Evolutionary conservation across 305 asterid genomes (phyloP), one percentile per base, ranked within the genome.

Genomic region (Fraxinus xanthoxyloides): DNA sequence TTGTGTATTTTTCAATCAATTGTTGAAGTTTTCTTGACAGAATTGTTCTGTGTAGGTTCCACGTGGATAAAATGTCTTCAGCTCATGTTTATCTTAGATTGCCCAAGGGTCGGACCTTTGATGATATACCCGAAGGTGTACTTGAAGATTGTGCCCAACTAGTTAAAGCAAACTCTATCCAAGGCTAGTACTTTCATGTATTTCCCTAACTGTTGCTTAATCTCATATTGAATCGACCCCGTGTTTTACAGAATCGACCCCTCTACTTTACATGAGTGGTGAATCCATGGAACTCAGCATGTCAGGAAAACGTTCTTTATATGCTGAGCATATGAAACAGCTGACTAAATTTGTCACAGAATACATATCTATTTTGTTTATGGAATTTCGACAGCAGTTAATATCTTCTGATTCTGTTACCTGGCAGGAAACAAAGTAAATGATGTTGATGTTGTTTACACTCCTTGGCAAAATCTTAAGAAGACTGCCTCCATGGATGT

Each of bases 31-130:
- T 75, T 70, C 38, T 80, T 81, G 80, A 88, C 70, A 51, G 59
- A 32, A 84, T 82, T 86, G 23, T 78, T 77, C 82, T 79, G 75
- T 87, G 86, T 85, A 94, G 99, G 99, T 95, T 95, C 86, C 99
- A 94, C 85, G 99, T 95, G 87, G 99, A 95, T 84, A 95, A 95
- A 86, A 94, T 95, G 99, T 95, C 99, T 36, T 95, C 98, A 4
- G 99, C 99, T 43, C 99, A 95, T 85, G 99, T 94, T 74, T 95
- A 95, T 85, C 87, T 95, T 87, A 94, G 99, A 86, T 79, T 95
- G 93, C 90, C 87, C 38, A 95, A 89, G 89, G 96, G 95, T 76
- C 99, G 91, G 87, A 90, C 92, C 2, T 82, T 92, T 72, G 99
- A 95, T 83, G 93, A 93, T 82, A 89, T 95, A 86, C 86, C 97